Percentiles rank a stretch among this genome's conserved stretches.
phyloP scores from a whole-genome alignment of 148 eudicot genomes.

The Gaultheria prostrata region DNA sequence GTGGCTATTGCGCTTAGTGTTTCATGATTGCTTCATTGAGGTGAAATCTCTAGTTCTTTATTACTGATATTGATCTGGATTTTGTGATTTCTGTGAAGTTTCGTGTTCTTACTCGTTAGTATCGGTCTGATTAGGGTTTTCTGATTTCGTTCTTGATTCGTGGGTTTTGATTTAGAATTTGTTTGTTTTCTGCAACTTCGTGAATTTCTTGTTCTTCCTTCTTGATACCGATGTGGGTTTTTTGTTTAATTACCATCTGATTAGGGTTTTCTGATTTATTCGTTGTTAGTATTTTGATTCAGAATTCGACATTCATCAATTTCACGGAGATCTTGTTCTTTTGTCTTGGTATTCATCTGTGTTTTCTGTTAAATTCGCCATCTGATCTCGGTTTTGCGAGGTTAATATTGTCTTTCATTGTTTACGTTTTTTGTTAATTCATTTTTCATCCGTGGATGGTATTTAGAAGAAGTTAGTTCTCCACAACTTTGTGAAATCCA shows the following conservation, averaged over 20 bases:
- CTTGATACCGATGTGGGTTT: background rate
- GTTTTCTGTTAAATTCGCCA: background rate
- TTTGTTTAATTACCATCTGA: background rate
- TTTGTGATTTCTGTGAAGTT: background rate
- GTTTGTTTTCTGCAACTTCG: background rate
- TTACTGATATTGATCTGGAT: background rate
- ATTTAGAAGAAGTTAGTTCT: background rate
- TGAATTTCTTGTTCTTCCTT: background rate
- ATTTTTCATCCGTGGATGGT: too few species aligned
- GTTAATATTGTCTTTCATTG: background rate
- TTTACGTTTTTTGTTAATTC: too few species aligned
- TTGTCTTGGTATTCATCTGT: background rate
- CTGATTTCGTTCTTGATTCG: background rate
- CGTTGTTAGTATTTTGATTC: background rate
- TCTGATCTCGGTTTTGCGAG: background rate
- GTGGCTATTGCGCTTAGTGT: constrained; percentile 48
- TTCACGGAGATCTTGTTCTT: background rate
- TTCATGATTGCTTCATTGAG: constrained; percentile 66
- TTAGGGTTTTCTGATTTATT: background rate
- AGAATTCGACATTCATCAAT: background rate
- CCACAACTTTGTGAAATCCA: background rate
- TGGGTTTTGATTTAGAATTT: background rate
- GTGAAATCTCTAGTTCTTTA: constrained; percentile 22
- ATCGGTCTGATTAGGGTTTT: background rate
- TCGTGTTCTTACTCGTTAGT: background rate